Conservation (phyloP, 2,329 filamentous ascomycete species). For the Colletotrichum sojae region DNA sequence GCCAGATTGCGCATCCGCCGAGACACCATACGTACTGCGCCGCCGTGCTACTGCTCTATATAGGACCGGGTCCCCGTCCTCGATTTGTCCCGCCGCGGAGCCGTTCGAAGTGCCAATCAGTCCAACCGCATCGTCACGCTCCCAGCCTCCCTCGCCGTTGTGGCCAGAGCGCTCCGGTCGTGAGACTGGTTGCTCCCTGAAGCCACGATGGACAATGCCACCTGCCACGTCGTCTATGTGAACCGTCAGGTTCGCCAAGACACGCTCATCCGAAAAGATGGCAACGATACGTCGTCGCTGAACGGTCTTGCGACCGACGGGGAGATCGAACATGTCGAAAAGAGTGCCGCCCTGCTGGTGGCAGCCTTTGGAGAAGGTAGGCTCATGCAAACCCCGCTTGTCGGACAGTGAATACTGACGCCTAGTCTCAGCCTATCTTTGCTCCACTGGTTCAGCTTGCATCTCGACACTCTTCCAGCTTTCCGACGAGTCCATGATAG, state of each 20-base stretch:
- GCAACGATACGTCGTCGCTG: constrained; percentile 42
- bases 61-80: constrained; percentile 36
- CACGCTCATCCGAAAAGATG: constrained; percentile 55
- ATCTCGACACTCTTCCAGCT: constrained; percentile 67
- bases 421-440: constrained; percentile 64
- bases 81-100: constrained; percentile 31
- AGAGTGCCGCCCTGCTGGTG: constrained; percentile 65
- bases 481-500: constrained; percentile 65
- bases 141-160: constrained; percentile 45
- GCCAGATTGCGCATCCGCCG: constrained; percentile 16
- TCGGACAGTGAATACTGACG: not conserved
- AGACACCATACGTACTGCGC: constrained; percentile 15
- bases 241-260: constrained; percentile 67
- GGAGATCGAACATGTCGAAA: constrained; percentile 57
- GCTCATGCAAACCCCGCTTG: constrained; percentile 41
- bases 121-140: constrained; percentile 25
- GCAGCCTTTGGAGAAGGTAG: constrained; percentile 69
- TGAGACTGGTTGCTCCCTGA: constrained; percentile 71
- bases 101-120: not conserved
- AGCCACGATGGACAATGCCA: constrained; percentile 70
- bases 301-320: constrained; percentile 47
- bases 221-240: constrained; percentile 73
- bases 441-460: constrained; percentile 67
- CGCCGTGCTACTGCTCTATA: constrained; percentile 17
- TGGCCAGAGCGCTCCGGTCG: constrained; percentile 72